Percentiles rank a stretch among this genome's conserved stretches.
phyloP scores from a whole-genome alignment of 768 basidiomycete species.

The Lactifluus echinatus region DNA sequence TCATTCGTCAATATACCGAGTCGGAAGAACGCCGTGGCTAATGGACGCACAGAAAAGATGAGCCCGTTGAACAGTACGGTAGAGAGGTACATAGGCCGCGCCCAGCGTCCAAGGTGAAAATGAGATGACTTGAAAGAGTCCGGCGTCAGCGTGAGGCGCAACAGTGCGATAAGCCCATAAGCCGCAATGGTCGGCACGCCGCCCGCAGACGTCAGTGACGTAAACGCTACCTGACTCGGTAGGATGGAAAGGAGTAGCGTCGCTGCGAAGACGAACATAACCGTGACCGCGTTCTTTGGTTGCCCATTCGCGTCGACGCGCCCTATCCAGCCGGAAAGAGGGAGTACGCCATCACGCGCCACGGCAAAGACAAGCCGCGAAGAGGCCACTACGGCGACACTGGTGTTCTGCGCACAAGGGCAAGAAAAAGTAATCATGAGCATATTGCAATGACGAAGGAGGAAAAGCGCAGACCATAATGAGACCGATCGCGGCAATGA shows the following conservation, averaged over 20 bases:
- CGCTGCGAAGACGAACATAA: conserved; percentile 76
- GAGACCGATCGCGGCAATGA: conserved; percentile 75
- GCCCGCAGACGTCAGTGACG: conserved; percentile 80
- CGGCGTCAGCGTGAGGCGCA: conserved; percentile 73
- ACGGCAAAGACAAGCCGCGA: conserved; percentile 87
- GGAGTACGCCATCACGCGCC: conserved; percentile 89
- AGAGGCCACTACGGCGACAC: conserved; percentile 79
- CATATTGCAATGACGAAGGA: background rate
- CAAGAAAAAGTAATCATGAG: background rate
- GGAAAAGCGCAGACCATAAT: conserved; percentile 49
- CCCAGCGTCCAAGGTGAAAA: conserved; percentile 61
- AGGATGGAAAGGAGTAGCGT: conserved; percentile 77
- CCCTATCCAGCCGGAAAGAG: conserved; percentile 76
- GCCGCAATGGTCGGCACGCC: conserved; percentile 83
- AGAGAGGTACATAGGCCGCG: conserved; percentile 58
- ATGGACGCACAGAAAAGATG: conserved; percentile 56
- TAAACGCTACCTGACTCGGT: conserved; percentile 87
- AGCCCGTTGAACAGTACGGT: conserved; percentile 66
- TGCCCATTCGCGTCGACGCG: conserved; percentile 61
- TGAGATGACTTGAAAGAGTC: conserved; percentile 62
- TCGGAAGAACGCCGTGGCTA: background rate
- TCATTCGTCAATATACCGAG: conserved; percentile 9
- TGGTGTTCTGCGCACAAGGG: conserved; percentile 54
- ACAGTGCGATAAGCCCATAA: conserved; percentile 71
- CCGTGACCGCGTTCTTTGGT: conserved; percentile 77